Evolutionary conservation across 1,139 yeast species (phyloP), one percentile per base, ranked within the genome.

Genomic region (Citeromyces hawaiiensis): DNA sequence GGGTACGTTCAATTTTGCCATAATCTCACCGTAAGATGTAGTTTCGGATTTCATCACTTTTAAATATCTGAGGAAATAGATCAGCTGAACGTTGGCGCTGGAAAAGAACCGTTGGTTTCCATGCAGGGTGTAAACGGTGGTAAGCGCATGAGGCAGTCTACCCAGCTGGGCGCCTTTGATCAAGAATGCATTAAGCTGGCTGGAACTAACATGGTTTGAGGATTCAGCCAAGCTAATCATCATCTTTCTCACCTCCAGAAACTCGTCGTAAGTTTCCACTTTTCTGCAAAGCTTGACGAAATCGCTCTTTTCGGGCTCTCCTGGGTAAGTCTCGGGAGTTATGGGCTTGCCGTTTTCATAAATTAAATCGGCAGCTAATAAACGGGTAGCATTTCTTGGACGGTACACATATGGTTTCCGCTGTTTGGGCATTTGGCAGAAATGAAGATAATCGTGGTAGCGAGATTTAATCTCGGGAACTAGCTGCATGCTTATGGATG

Each of bases 321-420:
- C 53, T 37, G 63, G 61, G 9, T 60, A 57, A 1, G 44, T 44
- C 21, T 57, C 48, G 16, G 74, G 71, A 7, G 53, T 48, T 11
- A 66, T 44, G 35, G 67, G 66, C 32, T 56, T 47, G 33, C 66
- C 65, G 2, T 51, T 55, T 11, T 61, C 57, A 44, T 68, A 70
- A 45, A 69, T 66, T 41, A 76, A 56, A 50, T 78, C 83, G 3
- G 72, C 72, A 9, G 79, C 67, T 42, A 74, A 54, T 33, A 77
- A 61, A 41, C 54, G 59, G 44, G 75, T 72, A 7, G 70, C 67
- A 47, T 67, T 63, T 58, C 57, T 63, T 18, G 60, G 57, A 48
- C 70, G 63, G 47, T 69, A 70, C 14, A 69, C 63, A 36, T 61
- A 53, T 2, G 68, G 64, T 48, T 58, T 63, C 43, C 63, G 45